These are phyloP conservation scores for Pyrenophora seminiperda DNA, from an alignment of 2,329 filamentous ascomycete genomes.

Conservation along the genomic window DNA sequence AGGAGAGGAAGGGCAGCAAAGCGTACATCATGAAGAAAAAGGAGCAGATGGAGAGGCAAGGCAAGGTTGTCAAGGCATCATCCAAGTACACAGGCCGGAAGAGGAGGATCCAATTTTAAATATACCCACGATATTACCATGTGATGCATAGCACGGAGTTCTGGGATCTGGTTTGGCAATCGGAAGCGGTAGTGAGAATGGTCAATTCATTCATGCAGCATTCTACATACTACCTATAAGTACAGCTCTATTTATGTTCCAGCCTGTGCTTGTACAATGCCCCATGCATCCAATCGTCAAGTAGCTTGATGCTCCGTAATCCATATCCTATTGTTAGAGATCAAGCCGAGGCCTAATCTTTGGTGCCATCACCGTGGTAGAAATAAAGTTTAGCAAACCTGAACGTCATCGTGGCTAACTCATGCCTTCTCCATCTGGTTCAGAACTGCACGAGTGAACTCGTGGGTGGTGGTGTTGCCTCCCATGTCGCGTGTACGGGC, in stretches of 20 bases:
- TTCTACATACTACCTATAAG: constrained; percentile 50
- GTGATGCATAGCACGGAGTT: constrained; percentile 47
- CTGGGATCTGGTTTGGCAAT: constrained; percentile 19
- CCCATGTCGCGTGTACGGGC: constrained; percentile 95
- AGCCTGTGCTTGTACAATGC: constrained; percentile 42
- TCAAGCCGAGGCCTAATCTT: constrained; percentile 11
- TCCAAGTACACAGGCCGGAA: constrained; percentile 95
- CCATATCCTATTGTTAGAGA: constrained; percentile 4
- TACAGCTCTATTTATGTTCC: constrained; percentile 48
- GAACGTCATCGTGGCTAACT: constrained; percentile 12
- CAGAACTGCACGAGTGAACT: constrained; percentile 93
- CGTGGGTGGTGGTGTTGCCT: constrained; percentile 83
- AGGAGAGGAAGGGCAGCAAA: constrained; percentile 79
- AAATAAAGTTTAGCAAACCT: constrained; percentile 22
- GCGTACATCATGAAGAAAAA: constrained; percentile 85
- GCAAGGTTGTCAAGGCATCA: constrained; percentile 88
- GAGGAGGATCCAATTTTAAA: constrained; percentile 75
- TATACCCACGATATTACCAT: constrained; percentile 29
- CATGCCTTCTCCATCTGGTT: constrained; percentile 81
- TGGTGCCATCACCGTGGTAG: constrained; percentile 19
- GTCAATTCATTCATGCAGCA: constrained; percentile 45
- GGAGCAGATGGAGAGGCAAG: constrained; percentile 91
- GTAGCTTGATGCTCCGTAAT: constrained; percentile 15
- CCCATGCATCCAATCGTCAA: constrained; percentile 32
- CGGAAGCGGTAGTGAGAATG: constrained; percentile 35